A percentile compares a stretch with the other conserved stretches of the same genome.
These are phyloP conservation scores for Diutina sp. DNA, from an alignment of 1,139 yeast species.

Conservation along the genomic window DNA sequence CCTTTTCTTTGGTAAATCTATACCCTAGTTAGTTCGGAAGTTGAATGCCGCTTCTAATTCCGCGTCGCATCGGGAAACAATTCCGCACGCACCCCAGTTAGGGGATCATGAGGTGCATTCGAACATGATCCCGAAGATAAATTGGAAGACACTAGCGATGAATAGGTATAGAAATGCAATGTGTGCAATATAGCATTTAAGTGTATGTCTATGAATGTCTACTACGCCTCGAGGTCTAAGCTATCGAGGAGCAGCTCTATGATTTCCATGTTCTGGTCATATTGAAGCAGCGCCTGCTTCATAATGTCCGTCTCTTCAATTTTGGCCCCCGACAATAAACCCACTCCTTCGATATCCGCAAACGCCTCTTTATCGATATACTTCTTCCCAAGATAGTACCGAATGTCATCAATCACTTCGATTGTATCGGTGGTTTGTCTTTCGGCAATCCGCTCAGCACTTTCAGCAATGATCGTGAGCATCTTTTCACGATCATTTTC, in stretches of 20 bases:
- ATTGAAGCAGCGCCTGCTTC: constrained; percentile 12
- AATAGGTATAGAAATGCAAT: not conserved
- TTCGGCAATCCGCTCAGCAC: constrained; percentile 44
- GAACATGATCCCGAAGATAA: not conserved
- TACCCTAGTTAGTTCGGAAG: not conserved
- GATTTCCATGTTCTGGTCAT: constrained; percentile 23
- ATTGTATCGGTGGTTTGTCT: constrained; percentile 72
- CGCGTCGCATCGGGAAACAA: not conserved
- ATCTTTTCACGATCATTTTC: constrained; percentile 6
- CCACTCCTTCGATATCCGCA: constrained; percentile 11
- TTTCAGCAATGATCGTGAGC: constrained; percentile 17
- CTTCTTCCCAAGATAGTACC: constrained; percentile 47
- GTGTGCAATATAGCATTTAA: not conserved
- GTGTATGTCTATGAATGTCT: not conserved
- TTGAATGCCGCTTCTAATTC: not conserved
- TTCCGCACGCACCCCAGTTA: not conserved
- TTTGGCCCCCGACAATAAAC: constrained; percentile 4
- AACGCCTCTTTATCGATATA: constrained; percentile 24
- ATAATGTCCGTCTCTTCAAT: constrained; percentile 18
- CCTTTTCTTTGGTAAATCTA: too few relatives aligned
- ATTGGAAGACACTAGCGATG: not conserved
- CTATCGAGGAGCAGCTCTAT: constrained; percentile 32
- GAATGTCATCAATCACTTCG: constrained; percentile 65
- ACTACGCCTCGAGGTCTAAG: constrained; percentile 30
- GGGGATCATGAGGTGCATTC: not conserved